Evolutionary conservation across 805 yeast species (phyloP), one percentile per base, ranked within the genome.

Genomic region (Maudiozyma turicensis): DNA sequence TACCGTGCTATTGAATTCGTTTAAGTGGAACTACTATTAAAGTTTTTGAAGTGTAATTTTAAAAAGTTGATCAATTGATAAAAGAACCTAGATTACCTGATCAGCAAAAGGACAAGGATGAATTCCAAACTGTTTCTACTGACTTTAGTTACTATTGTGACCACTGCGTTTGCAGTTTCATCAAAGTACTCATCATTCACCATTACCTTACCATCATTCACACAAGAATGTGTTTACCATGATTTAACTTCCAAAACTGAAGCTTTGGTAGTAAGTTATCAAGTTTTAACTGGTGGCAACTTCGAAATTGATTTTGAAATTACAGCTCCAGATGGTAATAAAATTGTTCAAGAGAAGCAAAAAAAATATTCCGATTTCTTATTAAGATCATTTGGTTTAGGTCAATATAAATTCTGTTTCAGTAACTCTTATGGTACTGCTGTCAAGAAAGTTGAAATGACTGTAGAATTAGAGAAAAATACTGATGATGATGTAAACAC

Each of bases 381-480:
- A 31, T 68, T 81, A 59, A 77, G 71, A 55, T 82, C 83, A 6
- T 76, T 77, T 56, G 72, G 73, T 29, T 59, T 73, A 30, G 86
- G 86, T 48, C 81, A 80, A 66, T 81, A 81, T 63, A 76, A 77
- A 52, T 80, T 81, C 66, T 81, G 86, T 62, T 81, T 81, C 68
- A 68, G 76, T 55, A 81, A 81, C 64, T 77, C 77, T 39, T 78
- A 80, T 71, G 78, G 81, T 14, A 80, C 84, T 9, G 80, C 76
- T 51, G 71, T 80, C 59, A 81, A 81, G 66, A 80, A 80, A 53
- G 76, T 81, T 52, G 86, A 81, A 62, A 73, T 81, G 53, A 78
- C 80, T 50, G 71, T 81, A 59, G 75, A 73, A 55, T 67, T 75
- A 50, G 82, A 78, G 48, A 72, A 72, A 55, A 48, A 46, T 20